phyloP scores from a whole-genome alignment of 2,329 filamentous ascomycete species.

The Drechslerella dactyloides region DNA sequence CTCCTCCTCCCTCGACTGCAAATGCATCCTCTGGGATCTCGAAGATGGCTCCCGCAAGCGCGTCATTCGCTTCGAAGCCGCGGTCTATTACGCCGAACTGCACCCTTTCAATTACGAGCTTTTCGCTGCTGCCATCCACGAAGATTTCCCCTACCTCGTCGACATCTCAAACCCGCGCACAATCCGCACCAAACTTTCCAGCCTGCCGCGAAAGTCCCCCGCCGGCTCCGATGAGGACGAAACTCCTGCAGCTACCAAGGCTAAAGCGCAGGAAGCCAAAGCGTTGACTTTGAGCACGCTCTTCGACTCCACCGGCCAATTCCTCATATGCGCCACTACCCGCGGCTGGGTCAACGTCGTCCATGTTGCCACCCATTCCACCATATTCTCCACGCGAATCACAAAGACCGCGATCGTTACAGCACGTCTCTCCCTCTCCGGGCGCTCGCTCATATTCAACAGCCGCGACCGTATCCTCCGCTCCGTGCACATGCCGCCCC shows the following conservation, averaged over 20 bases:
- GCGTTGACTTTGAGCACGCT: conserved; percentile 92
- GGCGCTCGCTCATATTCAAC: conserved; percentile 87
- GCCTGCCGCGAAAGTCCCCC: conserved; percentile 72
- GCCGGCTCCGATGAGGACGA: conserved; percentile 72
- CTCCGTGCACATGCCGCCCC: conserved; percentile 78
- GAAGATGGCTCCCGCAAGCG: conserved; percentile 74
- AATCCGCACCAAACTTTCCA: conserved; percentile 34
- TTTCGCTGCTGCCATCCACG: conserved; percentile 90
- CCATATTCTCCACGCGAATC: conserved; percentile 87
- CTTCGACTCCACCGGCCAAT: conserved; percentile 82
- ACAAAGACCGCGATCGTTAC: conserved; percentile 88
- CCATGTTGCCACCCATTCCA: conserved; percentile 76
- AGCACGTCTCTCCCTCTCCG: conserved; percentile 81
- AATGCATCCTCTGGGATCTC: conserved; percentile 93
- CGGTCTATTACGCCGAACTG: conserved; percentile 93
- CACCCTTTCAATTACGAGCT: conserved; percentile 85
- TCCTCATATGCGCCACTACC: conserved; percentile 90
- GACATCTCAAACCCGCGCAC: conserved; percentile 67
- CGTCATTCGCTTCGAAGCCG: conserved; percentile 87
- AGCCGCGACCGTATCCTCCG: conserved; percentile 93
- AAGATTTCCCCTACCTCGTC: conserved; percentile 88
- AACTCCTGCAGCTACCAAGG: conserved; percentile 72
- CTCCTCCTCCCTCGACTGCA: conserved; percentile 94
- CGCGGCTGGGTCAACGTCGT: conserved; percentile 98
- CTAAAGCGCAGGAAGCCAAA: conserved; percentile 88